These are phyloP conservation scores for Penicillium sp. DNA, from an alignment of 2,329 filamentous ascomycete genomes.

Conservation along the genomic window DNA sequence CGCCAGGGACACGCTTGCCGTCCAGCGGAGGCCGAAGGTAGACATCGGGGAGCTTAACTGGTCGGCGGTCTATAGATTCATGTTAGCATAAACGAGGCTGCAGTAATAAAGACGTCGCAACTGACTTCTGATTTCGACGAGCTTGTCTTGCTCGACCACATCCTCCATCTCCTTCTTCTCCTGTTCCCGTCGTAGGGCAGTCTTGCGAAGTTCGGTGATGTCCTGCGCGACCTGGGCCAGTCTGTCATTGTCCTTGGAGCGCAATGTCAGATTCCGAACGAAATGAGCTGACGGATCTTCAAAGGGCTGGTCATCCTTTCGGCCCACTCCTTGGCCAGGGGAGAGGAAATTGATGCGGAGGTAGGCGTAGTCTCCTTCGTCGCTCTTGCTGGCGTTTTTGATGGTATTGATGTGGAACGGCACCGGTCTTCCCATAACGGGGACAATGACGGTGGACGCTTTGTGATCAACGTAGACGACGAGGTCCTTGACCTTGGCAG, in stretches of 20 bases:
- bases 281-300: slow-evolving; percentile 96
- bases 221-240: slow-evolving; percentile 87
- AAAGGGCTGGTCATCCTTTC: slow-evolving; percentile 96
- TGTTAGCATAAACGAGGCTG: neutral
- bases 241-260: slow-evolving; percentile 80
- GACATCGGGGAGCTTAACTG: slow-evolving; percentile 84
- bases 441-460: slow-evolving; percentile 82
- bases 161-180: slow-evolving; percentile 99
- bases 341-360: slow-evolving; percentile 96
- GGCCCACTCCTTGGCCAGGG: slow-evolving; percentile 90
- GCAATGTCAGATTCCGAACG: slow-evolving; percentile 88
- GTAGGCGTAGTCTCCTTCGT: slow-evolving; percentile 90
- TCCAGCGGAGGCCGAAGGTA: slow-evolving; percentile 94
- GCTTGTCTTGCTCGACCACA: slow-evolving; percentile 96
- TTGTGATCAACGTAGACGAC: slow-evolving; percentile 87
- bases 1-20: slow-evolving; percentile 91
- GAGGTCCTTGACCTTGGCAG: slow-evolving; percentile 72
- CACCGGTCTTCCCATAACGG: slow-evolving; percentile 94
- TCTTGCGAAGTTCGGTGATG: slow-evolving; percentile 94
- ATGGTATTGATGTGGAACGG: slow-evolving; percentile 98
- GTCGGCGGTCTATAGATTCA: slow-evolving; percentile 65
- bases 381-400: slow-evolving; percentile 97
- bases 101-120: slow-evolving; percentile 13
- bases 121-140: slow-evolving; percentile 86
- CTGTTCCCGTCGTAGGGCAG: slow-evolving; percentile 84